Conservation (phyloP, 1,284 basidiomycete species). For the Ustilago tritici region DNA sequence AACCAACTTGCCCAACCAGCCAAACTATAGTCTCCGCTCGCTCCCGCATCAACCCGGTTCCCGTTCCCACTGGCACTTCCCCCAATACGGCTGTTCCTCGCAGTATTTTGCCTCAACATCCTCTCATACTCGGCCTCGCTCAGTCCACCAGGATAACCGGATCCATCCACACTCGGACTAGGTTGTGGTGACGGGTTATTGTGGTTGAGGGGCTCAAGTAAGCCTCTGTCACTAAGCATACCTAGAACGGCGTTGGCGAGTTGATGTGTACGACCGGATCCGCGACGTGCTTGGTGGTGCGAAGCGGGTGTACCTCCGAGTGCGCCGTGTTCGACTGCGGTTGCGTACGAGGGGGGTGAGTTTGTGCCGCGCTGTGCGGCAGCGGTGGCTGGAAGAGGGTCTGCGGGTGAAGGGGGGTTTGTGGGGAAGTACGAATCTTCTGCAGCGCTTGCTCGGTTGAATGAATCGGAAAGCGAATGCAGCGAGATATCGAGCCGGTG, state of each 20-base stretch:
- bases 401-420: slow-evolving; percentile 30
- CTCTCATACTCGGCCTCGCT: slow-evolving; percentile 50
- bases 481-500: slow-evolving; percentile 73
- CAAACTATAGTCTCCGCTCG: slow-evolving; percentile 29
- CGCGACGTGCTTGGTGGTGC: slow-evolving; percentile 48
- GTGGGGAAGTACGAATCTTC: slow-evolving; percentile 53
- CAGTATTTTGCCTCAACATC: slow-evolving; percentile 43
- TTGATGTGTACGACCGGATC: slow-evolving; percentile 50
- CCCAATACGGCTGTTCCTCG: slow-evolving; percentile 20
- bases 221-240: slow-evolving; percentile 57
- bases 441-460: slow-evolving; percentile 15
- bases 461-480: slow-evolving; percentile 63
- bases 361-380: slow-evolving; percentile 3
- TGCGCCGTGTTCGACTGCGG: slow-evolving; percentile 29
- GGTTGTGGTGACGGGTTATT: slow-evolving; percentile 41
- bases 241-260: slow-evolving; percentile 60
- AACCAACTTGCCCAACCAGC: slow-evolving; percentile 42
- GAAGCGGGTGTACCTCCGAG: slow-evolving; percentile 38
- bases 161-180: slow-evolving; percentile 16
- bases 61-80: background rate
- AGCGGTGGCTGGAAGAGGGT: slow-evolving; percentile 17
- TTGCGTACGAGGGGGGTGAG: slow-evolving; percentile 36
- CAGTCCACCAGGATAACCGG: slow-evolving; percentile 33
- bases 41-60: background rate
- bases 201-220: slow-evolving; percentile 49